Conservation (phyloP, 2,329 filamentous ascomycete genomes). For the Trichophyton benhamiae region DNA sequence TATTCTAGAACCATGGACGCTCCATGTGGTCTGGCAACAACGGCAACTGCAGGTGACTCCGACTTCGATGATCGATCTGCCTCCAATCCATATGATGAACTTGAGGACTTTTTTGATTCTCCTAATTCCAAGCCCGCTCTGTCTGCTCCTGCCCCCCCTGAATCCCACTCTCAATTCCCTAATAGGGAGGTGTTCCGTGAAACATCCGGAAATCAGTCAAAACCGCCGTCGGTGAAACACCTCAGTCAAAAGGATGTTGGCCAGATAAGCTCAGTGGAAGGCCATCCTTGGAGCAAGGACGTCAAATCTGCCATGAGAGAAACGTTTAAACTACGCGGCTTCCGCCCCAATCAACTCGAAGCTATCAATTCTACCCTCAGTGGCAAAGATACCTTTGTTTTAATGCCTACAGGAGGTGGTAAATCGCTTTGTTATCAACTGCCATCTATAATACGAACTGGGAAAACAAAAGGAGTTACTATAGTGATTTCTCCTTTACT, state of each 20-base stretch:
- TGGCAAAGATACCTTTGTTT: slow-evolving; percentile 81
- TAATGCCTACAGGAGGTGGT: slow-evolving; percentile 96
- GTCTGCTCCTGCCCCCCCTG: slow-evolving; percentile 4
- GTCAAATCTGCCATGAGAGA: slow-evolving; percentile 70
- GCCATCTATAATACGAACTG: slow-evolving; percentile 69
- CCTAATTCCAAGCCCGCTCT: slow-evolving; percentile 9
- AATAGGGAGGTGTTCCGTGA: slow-evolving; percentile 30
- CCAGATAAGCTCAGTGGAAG: slow-evolving; percentile 1
- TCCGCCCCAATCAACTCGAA: slow-evolving; percentile 82
- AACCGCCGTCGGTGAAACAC: slow-evolving; percentile 22
- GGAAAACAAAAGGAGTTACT: slow-evolving; percentile 73
- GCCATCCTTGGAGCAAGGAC: slow-evolving; percentile 69
- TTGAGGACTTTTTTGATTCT: slow-evolving; percentile 7
- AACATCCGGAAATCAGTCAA: slow-evolving; percentile 28
- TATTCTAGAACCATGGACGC: background rate
- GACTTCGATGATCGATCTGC: slow-evolving; percentile 35
- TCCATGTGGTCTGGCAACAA: slow-evolving; percentile 13
- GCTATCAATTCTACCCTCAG: slow-evolving; percentile 86
- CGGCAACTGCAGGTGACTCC: slow-evolving; percentile 31
- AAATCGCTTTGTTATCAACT: slow-evolving; percentile 96
- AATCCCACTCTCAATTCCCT: slow-evolving; percentile 1
- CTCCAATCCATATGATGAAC: slow-evolving; percentile 27
- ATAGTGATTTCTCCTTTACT: slow-evolving; percentile 89
- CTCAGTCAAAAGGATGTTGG: slow-evolving; percentile 7
- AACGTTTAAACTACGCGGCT: slow-evolving; percentile 71